Evolutionary conservation across 164 flowering plant species (phyloP), one percentile per base, ranked within the genome.

Genomic region (Nelumbo lutea): DNA sequence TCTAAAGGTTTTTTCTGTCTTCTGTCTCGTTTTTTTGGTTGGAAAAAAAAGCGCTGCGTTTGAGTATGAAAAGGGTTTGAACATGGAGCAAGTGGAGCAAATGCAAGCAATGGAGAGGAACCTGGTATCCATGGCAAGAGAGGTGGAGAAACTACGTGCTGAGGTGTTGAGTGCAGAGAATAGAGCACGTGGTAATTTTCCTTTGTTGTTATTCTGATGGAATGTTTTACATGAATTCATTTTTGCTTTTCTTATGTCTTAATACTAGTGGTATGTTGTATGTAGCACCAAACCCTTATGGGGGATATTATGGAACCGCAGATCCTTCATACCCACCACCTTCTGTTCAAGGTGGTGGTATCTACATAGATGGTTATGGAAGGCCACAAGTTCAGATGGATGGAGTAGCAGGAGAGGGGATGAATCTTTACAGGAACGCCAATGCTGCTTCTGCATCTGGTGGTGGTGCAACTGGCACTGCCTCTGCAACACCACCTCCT

Each of bases 61-160:
- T 72, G 90, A 89, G 77, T 71, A 83, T 52, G 93, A 90, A 66
- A 95, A 95, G 71, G 77, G 85, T 44, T 38, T 66, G 65, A 92
- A 92, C 77, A 71, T 83, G 11, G 91, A 85, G 67, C 77, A 81
- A 78, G 94, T 92, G 69, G 83, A 82, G 72, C 81, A 88, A 77
- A 59, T 92, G 87, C 81, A 79, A 75, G 83, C 75, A 9, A 88
- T 81, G 90, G 99, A 95, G 78, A 83, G 75, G 72, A 76, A 84
- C 61, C 76, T 95, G 71, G 64, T 87, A 39, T 79, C 74, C 4
- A 79, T 90, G 91, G 88, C 86, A 38, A 78, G 83, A 74, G 94
- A 90, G 76, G 81, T 86, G 56, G 93, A 92, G 70, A 85, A 68
- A 62, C 66, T 92, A 63, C 91, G 83, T 2, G 77, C 76, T 13